Percentiles rank a stretch among this genome's conserved stretches.
phyloP scores from a whole-genome alignment of 768 basidiomycete species.

The Termitomyces sp. region DNA sequence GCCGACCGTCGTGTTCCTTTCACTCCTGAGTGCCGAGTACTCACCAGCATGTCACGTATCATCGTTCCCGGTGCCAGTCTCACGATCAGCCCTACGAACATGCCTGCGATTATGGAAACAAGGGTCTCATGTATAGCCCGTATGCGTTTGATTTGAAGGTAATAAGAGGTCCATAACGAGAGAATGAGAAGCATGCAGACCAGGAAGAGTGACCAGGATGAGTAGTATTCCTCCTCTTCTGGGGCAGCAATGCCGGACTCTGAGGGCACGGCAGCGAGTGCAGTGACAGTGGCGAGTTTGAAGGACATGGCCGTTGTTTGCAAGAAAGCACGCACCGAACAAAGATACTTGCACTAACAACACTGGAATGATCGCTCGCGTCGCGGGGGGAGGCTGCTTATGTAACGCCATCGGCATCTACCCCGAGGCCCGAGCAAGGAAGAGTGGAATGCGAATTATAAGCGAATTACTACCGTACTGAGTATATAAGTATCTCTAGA shows the following conservation, averaged over 20 bases:
- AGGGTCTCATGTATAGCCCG: conserved; percentile 95
- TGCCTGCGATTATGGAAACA: conserved; percentile 93
- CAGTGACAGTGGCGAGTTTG: conserved; percentile 33
- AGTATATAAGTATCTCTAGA: conserved; percentile 10
- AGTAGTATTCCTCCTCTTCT: conserved; percentile 88
- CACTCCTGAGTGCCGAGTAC: conserved; percentile 26
- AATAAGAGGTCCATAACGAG: conserved; percentile 95
- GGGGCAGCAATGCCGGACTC: conserved; percentile 37
- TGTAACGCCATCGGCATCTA: not conserved
- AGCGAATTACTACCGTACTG: not conserved
- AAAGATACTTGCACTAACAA: not conserved
- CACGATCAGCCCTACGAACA: conserved; percentile 91
- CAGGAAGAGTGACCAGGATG: conserved; percentile 92
- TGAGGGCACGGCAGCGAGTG: conserved; percentile 28
- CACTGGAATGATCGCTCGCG: not conserved
- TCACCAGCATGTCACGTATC: conserved; percentile 96
- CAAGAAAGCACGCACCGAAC: not conserved
- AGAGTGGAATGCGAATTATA: conserved; percentile 4
- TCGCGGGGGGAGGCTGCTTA: not conserved
- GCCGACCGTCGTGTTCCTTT: not conserved
- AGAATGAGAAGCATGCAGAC: conserved; percentile 90
- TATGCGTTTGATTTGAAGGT: conserved; percentile 95
- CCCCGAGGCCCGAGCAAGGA: not conserved
- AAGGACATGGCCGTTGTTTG: conserved; percentile 32
- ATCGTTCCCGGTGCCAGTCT: conserved; percentile 88